Percentiles rank a stretch among this genome's conserved stretches.
Conservation (phyloP, 768 basidiomycete genomes). For the Tulasnella calospora region DNA sequence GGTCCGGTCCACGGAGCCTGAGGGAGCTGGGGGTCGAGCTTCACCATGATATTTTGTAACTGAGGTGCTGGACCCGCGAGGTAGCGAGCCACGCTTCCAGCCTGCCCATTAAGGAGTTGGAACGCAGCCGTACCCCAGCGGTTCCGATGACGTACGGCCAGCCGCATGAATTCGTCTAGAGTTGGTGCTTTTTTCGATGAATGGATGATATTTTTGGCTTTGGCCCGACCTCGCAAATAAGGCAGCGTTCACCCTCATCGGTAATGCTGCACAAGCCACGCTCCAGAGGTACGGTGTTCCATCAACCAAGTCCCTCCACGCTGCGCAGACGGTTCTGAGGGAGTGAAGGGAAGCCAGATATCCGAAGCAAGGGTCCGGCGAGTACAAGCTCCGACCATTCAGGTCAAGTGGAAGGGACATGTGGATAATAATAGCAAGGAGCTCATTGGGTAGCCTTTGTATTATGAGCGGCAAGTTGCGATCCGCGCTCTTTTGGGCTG, state of each 20-base stretch:
- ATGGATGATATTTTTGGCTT: background rate
- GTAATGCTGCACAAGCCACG: background rate
- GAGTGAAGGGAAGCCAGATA: background rate
- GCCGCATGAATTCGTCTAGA: background rate
- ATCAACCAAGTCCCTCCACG: background rate
- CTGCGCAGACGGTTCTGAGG: background rate
- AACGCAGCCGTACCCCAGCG: background rate
- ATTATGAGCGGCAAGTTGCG: background rate
- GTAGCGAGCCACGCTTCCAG: background rate
- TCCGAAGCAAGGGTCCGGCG: background rate
- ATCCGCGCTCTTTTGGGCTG: background rate
- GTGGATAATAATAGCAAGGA: background rate
- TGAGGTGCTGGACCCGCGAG: background rate
- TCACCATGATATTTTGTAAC: background rate
- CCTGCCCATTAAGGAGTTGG: background rate
- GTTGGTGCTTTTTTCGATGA: background rate
- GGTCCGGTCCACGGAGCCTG: too few relatives aligned
- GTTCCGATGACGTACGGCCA: background rate
- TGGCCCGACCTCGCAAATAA: background rate
- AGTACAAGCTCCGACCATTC: background rate
- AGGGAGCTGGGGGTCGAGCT: too few relatives aligned
- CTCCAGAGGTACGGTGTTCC: background rate
- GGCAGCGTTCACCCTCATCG: background rate
- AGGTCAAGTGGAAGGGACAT: background rate
- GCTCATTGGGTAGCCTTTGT: background rate